A percentile compares a stretch with the other conserved stretches of the same genome.
These are phyloP conservation scores for Hypoxylon intermedium DNA, from an alignment of 495 filamentous ascomycete genomes.

Conservation along the genomic window DNA sequence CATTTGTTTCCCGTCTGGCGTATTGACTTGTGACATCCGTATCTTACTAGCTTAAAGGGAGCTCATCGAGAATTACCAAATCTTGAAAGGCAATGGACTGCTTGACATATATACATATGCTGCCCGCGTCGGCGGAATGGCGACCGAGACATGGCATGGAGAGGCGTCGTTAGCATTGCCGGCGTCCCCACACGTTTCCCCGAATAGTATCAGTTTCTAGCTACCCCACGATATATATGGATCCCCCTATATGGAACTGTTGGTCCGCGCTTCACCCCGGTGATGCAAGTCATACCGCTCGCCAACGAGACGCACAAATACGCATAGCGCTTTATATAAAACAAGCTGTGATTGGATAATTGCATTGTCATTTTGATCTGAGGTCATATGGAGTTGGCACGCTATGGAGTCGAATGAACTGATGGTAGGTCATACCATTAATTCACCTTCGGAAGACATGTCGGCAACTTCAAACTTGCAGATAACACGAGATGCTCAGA, in stretches of 20 bases:
- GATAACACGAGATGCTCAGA: neutral
- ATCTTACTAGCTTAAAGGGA: too few relatives aligned
- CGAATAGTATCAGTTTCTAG: neutral
- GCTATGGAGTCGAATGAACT: neutral
- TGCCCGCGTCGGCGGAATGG: constrained; percentile 22
- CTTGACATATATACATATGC: too few relatives aligned
- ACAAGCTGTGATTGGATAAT: neutral
- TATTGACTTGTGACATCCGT: too few relatives aligned
- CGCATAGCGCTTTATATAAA: neutral
- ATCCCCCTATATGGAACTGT: neutral
- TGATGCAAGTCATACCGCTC: neutral
- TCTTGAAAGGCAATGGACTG: too few relatives aligned
- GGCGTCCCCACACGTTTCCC: constrained; percentile 27
- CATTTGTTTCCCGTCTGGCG: constrained; percentile 31
- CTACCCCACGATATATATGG: constrained; percentile 7
- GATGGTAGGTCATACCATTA: neutral
- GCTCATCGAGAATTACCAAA: too few relatives aligned
- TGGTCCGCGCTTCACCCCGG: neutral
- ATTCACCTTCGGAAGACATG: neutral
- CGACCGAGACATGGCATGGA: constrained; percentile 25
- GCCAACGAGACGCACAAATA: neutral
- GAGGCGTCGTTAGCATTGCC: constrained; percentile 12
- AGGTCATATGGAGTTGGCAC: constrained; percentile 2
- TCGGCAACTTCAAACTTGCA: neutral
- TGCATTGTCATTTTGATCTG: neutral